Evolutionary conservation across 1,284 basidiomycete genomes (phyloP).

Genomic region (Trichosporon inkin): DNA sequence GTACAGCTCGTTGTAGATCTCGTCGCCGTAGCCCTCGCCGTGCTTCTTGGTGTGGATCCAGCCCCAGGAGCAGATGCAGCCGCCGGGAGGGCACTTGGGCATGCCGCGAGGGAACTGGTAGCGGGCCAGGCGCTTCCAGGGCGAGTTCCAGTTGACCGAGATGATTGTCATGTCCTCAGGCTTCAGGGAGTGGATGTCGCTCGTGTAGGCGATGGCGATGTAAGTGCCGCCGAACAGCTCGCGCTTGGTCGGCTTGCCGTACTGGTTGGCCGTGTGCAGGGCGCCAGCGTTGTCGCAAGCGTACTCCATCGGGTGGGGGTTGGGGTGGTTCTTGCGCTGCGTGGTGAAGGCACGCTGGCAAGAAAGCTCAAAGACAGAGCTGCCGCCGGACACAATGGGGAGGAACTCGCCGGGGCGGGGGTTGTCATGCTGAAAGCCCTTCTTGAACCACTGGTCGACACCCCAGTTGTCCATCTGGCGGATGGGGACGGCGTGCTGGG

Average conservation of each 20-base stretch:
- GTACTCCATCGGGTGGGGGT: not conserved
- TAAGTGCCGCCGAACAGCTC: constrained; percentile 18
- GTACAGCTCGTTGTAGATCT: constrained; percentile 66
- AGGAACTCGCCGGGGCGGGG: constrained; percentile 10
- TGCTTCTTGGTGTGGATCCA: constrained; percentile 18
- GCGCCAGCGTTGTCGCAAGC: constrained; percentile 3
- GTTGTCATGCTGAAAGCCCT: not conserved
- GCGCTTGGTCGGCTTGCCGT: constrained; percentile 7
- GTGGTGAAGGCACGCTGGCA: constrained; percentile 17
- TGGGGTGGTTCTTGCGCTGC: constrained; percentile 3
- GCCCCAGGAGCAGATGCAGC: constrained; percentile 64
- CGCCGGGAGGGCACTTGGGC: constrained; percentile 63
- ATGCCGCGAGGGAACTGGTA: constrained; percentile 49
- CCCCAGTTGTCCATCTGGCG: constrained; percentile 10
- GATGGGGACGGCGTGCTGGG: constrained; percentile 3
- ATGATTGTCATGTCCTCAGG: constrained; percentile 67
- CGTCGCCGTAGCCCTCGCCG: constrained; percentile 16
- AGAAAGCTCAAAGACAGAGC: constrained; percentile 10
- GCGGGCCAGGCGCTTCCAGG: constrained; percentile 12
- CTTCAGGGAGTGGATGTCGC: constrained; percentile 44
- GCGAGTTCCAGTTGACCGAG: constrained; percentile 60
- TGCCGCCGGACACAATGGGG: constrained; percentile 11
- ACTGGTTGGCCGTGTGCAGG: constrained; percentile 11
- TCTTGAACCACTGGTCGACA: constrained; percentile 13
- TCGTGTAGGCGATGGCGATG: constrained; percentile 18